Conservation (phyloP, 441 rosid genomes). For the Manihot esculenta region DNA sequence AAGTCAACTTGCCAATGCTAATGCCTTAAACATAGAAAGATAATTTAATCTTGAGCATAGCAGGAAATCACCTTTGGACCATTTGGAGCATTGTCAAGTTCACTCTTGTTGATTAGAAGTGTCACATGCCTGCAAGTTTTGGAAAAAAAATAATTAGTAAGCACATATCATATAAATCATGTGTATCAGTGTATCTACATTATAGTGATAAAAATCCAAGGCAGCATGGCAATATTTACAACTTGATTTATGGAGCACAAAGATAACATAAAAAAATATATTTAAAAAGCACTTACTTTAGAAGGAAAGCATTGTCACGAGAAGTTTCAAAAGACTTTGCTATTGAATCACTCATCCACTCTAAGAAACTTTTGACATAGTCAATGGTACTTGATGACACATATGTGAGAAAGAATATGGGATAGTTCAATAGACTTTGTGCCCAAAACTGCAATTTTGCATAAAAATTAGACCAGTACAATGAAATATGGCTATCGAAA, state of each 20-base stretch:
- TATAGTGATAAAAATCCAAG: conserved; percentile 10
- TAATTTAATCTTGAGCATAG: conserved; percentile 15
- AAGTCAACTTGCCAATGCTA: conserved; percentile 20
- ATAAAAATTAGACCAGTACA: conserved; percentile 29
- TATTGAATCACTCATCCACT: conserved; percentile 99
- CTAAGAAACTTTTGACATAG: conserved; percentile 95
- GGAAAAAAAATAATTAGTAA: conserved; percentile 15
- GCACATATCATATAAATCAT: not conserved
- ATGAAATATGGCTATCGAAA: conserved; percentile 21
- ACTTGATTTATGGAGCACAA: not conserved
- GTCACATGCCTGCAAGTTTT: conserved; percentile 68
- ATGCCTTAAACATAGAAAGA: conserved; percentile 4
- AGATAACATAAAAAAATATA: not conserved
- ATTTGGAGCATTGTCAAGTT: conserved; percentile 76
- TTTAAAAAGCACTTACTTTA: conserved; percentile 54
- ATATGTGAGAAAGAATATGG: conserved; percentile 84
- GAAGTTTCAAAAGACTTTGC: conserved; percentile 96
- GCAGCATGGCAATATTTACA: conserved; percentile 2
- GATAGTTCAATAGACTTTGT: conserved; percentile 62
- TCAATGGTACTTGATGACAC: conserved; percentile 95
- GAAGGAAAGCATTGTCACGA: conserved; percentile 93
- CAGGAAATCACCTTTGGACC: conserved; percentile 76
- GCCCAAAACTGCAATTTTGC: conserved; percentile 65
- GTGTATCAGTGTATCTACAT: no score
- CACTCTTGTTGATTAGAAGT: conserved; percentile 81